A percentile compares a stretch with the other conserved stretches of the same genome.
Evolutionary conservation across 148 eudicot genomes (phyloP).

Genomic region (Cornus florida): DNA sequence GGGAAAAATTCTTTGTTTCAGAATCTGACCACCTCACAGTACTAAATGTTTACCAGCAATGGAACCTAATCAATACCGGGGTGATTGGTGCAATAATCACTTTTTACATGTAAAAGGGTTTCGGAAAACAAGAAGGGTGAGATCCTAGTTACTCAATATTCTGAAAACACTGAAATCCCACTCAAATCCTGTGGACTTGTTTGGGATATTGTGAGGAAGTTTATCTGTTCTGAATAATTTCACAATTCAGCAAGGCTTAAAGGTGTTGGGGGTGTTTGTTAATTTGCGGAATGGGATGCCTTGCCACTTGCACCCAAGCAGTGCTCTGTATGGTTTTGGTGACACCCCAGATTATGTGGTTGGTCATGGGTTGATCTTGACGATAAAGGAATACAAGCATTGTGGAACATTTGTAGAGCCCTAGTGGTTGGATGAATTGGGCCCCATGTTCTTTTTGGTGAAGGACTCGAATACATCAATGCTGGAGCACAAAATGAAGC

Average conservation of each 20-base stretch:
- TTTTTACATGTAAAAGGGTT: conserved; percentile 87
- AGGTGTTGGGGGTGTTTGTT: conserved; percentile 86
- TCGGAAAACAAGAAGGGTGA: conserved; percentile 79
- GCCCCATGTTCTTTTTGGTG: conserved; percentile 94
- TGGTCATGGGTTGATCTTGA: conserved; percentile 81
- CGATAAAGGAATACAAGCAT: conserved; percentile 93
- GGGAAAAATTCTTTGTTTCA: conserved; percentile 87
- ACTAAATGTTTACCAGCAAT: conserved; percentile 89
- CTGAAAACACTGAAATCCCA: conserved; percentile 69
- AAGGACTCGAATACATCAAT: conserved; percentile 86
- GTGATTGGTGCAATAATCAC: conserved; percentile 97
- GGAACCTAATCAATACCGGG: conserved; percentile 81
- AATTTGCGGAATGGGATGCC: conserved; percentile 88
- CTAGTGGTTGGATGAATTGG: conserved; percentile 87
- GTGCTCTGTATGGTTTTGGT: conserved; percentile 87
- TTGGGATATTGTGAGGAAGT: conserved; percentile 88
- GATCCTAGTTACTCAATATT: conserved; percentile 89
- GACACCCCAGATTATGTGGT: conserved; percentile 94
- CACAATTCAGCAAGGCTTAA: conserved; percentile 82
- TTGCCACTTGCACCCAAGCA: conserved; percentile 88
- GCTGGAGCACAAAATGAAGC: conserved; percentile 87
- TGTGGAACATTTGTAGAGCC: conserved; percentile 93
- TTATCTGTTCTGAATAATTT: conserved; percentile 87
- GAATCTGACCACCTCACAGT: conserved; percentile 91
- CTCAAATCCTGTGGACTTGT: conserved; percentile 69